Base-by-base conservation (phyloP, 768 basidiomycete genomes). In the Suillus hirtellus region DNA sequence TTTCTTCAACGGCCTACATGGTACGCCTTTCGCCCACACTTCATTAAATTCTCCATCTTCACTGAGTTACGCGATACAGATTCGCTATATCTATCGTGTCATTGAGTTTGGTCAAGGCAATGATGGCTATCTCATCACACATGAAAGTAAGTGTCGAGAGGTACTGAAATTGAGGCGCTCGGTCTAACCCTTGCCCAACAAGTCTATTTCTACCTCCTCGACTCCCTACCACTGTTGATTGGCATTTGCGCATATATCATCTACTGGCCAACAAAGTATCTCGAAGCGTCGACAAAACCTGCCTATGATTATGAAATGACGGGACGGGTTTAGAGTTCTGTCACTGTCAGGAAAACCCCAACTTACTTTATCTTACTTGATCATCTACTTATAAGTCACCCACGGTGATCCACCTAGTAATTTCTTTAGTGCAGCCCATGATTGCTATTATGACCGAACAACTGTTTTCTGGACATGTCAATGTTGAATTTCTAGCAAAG, bases 61-160 rank as follows among this genome's bases (percentile, higher is more conserved):
- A 24, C 27, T 65, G 4, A 40, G 12, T 37, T 21, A 42, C 27
- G 9, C 19, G 3, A 40, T 47, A 17, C 35, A 74, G 73, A 21
- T 76, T 24, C 73, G 75, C 21, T 70, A 70, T 43, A 50, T 72
- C 27, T 76, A 76, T 60, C 76, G 75, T 14, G 68, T 71, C 24
- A 59, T 69, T 2, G 73, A 74, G 60, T 10, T 67, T 34, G 67
- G 52, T 3, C 61, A 72, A 37, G 65, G 68, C 2, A 61, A 64
- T 9, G 69, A 68, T 24, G 65, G 69, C 1, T 71, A 70, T 59
- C 60, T 76, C 3, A 1, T 53, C 1, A 56, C 63, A 12, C 69
- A 76, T 58, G 73, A 76, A 68, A 68, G 72, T 70, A 17, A 10
- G 61, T 38, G 10, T n/a, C 11, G 2, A 14, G 19, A 21, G 11